Percentiles rank a stretch among this genome's conserved stretches.
Conservation (phyloP, 352 stramenopile species). For the Phytophthora lateralis region DNA sequence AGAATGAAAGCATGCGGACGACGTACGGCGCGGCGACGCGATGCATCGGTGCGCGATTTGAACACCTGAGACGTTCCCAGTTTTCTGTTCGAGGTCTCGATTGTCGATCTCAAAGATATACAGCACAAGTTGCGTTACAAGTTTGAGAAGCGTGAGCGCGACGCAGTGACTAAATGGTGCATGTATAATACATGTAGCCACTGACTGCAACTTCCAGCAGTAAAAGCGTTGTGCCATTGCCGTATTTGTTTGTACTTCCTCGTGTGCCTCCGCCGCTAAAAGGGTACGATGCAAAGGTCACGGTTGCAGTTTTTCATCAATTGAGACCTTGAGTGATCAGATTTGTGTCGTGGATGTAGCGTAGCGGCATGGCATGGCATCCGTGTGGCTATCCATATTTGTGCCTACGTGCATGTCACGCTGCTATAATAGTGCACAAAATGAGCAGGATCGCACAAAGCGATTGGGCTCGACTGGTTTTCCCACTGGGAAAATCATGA, state of each 20-base stretch:
- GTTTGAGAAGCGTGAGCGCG: not conserved
- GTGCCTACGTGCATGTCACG: not conserved
- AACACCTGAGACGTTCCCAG: slow-evolving; percentile 1
- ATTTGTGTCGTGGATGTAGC: not conserved
- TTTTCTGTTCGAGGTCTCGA: not conserved
- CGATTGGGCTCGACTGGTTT: not conserved
- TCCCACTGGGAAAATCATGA: not conserved
- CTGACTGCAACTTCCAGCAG: no score
- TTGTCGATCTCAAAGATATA: not conserved
- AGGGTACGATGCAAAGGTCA: no score
- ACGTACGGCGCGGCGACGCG: not conserved
- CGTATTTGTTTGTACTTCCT: no score
- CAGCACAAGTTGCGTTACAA: not conserved
- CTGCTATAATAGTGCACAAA: slow-evolving; percentile 5
- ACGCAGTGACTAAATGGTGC: not conserved
- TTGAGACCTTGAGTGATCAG: no score
- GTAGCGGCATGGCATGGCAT: not conserved
- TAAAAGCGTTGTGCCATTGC: no score
- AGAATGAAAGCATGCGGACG: slow-evolving; percentile 5
- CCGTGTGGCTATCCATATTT: not conserved
- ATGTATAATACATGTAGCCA: not conserved
- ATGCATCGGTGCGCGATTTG: slow-evolving; percentile 1
- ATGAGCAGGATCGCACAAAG: slow-evolving; percentile 5
- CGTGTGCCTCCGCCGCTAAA: no score
- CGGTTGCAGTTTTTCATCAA: no score